A percentile compares a stretch with the other conserved stretches of the same genome.
Conservation (phyloP, 1,284 basidiomycete genomes). For the Cryptococcus jaspeensis region DNA sequence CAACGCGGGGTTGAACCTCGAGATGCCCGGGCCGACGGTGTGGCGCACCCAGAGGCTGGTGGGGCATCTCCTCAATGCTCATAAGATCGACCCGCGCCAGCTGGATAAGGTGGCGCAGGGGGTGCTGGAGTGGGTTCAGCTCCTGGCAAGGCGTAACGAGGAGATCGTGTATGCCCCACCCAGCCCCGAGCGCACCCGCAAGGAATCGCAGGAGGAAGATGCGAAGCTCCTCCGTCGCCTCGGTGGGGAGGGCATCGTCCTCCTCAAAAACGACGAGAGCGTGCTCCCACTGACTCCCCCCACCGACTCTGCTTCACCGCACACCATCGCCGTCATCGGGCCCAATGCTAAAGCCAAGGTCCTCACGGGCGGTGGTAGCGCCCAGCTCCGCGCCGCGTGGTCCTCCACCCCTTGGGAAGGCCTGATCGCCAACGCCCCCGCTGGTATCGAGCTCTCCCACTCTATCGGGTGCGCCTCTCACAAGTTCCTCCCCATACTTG, state of each 20-base stretch:
- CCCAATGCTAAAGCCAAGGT: conserved; percentile 60
- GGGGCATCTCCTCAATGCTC: conserved; percentile 60
- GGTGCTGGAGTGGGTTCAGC: conserved; percentile 49
- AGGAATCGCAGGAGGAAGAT: conserved; percentile 20
- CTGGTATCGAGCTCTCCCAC: conserved; percentile 51
- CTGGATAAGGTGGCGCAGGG: conserved; percentile 22
- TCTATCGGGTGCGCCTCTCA: conserved; percentile 36
- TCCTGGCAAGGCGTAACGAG: conserved; percentile 22
- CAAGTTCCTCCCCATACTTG: conserved; percentile 27
- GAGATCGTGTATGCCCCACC: conserved; percentile 29
- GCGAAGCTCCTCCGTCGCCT: conserved; percentile 28
- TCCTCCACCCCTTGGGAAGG: conserved; percentile 59
- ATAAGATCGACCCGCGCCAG: conserved; percentile 54
- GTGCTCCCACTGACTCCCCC: conserved; percentile 29
- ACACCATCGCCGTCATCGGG: conserved; percentile 60
- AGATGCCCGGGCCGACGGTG: conserved; percentile 46
- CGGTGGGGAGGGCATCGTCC: conserved; percentile 59
- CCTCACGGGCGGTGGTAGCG: conserved; percentile 60
- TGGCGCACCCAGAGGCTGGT: conserved; percentile 48
- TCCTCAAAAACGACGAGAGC: conserved; percentile 60
- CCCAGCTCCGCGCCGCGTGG: conserved; percentile 55
- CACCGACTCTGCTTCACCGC: conserved; percentile 11
- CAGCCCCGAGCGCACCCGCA: conserved; percentile 24
- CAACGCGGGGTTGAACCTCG: conserved; percentile 72
- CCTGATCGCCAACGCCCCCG: conserved; percentile 52